Conservation (phyloP, 495 filamentous ascomycete species). For the Bathelium albidoporum region DNA sequence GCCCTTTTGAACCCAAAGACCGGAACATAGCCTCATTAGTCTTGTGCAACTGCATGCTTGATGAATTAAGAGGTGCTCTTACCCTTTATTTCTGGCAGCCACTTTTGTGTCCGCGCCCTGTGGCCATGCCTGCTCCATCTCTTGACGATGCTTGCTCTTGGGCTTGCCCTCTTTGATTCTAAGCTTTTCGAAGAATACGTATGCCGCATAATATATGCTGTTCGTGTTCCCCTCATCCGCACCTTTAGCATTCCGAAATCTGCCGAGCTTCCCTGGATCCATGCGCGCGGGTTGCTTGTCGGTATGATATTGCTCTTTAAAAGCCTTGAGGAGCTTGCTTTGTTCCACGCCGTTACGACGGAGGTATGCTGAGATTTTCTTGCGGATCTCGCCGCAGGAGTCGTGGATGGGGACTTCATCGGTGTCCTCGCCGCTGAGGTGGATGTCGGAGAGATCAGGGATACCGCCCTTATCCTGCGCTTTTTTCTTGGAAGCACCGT, state of each 20-base stretch:
- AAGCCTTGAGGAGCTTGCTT: constrained; percentile 42
- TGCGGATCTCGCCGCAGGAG: constrained; percentile 46
- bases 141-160: constrained; percentile 41
- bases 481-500: not conserved
- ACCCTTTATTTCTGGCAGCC: not conserved
- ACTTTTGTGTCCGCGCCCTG: not conserved
- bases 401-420: constrained; percentile 41
- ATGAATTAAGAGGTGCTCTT: not conserved
- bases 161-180: constrained; percentile 43
- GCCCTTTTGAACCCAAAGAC: not conserved
- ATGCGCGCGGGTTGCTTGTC: constrained; percentile 21
- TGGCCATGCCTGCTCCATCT: constrained; percentile 42
- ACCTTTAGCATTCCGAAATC: constrained; percentile 43
- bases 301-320: constrained; percentile 28
- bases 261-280: constrained; percentile 27
- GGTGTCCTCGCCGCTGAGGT: constrained; percentile 12
- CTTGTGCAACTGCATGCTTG: not conserved
- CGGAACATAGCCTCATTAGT: not conserved
- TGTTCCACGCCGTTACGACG: constrained; percentile 38
- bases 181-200: constrained; percentile 53
- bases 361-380: constrained; percentile 45
- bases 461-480: not conserved
- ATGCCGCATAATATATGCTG: constrained; percentile 41
- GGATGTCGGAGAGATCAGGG: constrained; percentile 10
- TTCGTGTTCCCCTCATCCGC: constrained; percentile 34